Conservation (phyloP, 768 basidiomycete genomes). For the Suillus brevipes region DNA sequence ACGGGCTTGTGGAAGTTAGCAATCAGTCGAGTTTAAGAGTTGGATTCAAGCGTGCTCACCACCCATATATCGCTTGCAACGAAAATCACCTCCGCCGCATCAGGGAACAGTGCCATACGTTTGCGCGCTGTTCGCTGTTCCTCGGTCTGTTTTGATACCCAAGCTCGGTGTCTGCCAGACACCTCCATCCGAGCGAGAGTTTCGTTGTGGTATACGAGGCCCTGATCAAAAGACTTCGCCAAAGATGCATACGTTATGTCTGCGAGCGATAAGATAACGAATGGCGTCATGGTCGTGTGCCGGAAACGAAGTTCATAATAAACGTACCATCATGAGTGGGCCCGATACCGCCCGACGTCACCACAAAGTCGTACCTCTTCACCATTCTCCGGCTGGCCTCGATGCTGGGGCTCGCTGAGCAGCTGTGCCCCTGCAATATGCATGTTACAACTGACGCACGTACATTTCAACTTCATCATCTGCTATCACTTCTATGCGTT, state of each 20-base stretch:
- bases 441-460: slow-evolving; percentile 24
- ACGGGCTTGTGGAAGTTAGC: slow-evolving; percentile 59
- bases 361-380: slow-evolving; percentile 81
- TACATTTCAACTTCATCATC: slow-evolving; percentile 92
- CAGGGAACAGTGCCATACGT: slow-evolving; percentile 91
- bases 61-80: slow-evolving; percentile 85
- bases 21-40: not conserved
- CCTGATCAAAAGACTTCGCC: slow-evolving; percentile 77
- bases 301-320: not conserved
- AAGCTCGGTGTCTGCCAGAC: slow-evolving; percentile 54
- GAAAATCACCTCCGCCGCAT: slow-evolving; percentile 74
- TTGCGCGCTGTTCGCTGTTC: slow-evolving; percentile 76
- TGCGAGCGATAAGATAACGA: slow-evolving; percentile 25
- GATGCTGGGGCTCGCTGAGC: slow-evolving; percentile 45
- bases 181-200: slow-evolving; percentile 73
- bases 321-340: slow-evolving; percentile 83
- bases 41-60: slow-evolving; percentile 41
- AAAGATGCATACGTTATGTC: slow-evolving; percentile 91
- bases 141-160: slow-evolving; percentile 60
- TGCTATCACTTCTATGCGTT: slow-evolving; percentile 87
- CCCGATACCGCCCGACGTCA: slow-evolving; percentile 90
- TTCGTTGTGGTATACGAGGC: slow-evolving; percentile 72
- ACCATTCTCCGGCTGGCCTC: slow-evolving; percentile 86
- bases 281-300: not conserved
- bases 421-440: not conserved